Evolutionary conservation across 768 basidiomycete genomes (phyloP).

Genomic region (Chlorophyllum brunneum): DNA sequence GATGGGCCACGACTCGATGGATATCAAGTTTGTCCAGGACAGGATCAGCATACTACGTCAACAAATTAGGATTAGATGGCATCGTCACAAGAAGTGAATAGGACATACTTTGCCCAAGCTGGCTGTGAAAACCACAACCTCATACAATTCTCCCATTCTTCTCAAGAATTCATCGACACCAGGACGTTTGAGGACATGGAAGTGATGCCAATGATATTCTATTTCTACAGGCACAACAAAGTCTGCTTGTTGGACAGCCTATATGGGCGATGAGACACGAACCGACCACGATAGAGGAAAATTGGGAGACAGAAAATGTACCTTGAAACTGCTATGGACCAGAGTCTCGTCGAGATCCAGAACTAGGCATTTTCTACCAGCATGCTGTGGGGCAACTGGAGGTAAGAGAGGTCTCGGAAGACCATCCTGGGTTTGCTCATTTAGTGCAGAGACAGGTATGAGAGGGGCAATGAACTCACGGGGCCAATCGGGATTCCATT

Average conservation of each 20-base stretch:
- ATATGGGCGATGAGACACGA: conserved; percentile 5
- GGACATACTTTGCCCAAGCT: conserved; percentile 87
- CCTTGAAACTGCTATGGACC: conserved; percentile 98
- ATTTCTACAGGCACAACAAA: conserved; percentile 99
- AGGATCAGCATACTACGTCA: conserved; percentile 88
- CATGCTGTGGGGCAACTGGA: conserved; percentile 76
- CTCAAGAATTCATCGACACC: conserved; percentile 96
- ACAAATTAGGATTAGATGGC: conserved; percentile 1
- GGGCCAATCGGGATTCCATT: conserved; percentile 93
- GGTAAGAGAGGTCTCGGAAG: conserved; percentile 82
- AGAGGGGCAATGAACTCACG: conserved; percentile 43
- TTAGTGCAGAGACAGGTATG: background rate
- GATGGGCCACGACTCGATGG: conserved; percentile 87
- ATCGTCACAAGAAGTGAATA: conserved; percentile 1
- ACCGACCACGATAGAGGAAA: background rate
- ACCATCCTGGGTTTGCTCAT: conserved; percentile 60
- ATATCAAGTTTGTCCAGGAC: conserved; percentile 96
- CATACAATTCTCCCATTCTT: conserved; percentile 97
- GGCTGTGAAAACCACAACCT: conserved; percentile 98
- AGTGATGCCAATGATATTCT: conserved; percentile 97
- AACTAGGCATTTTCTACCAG: conserved; percentile 91
- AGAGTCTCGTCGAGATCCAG: conserved; percentile 97
- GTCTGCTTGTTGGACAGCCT: conserved; percentile 93
- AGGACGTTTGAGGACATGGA: conserved; percentile 97
- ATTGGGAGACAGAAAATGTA: conserved; percentile 25